Base-by-base conservation (phyloP, 805 yeast genomes). In the Cyberlindnera xishuangbannaensis region DNA sequence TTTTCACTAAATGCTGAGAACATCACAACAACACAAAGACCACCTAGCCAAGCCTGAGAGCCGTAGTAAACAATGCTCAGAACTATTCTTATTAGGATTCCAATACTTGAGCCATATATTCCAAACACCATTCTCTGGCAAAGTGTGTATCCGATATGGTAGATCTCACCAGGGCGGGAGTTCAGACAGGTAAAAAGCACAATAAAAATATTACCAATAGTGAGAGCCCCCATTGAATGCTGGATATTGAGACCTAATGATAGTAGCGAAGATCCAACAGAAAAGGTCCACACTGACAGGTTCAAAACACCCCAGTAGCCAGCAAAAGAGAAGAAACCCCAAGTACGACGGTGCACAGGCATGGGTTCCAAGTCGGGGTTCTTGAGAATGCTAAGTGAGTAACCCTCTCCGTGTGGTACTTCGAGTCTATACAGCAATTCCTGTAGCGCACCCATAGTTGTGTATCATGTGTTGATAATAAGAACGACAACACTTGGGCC, bases 21-120 rank as follows among this genome's bases (percentile, higher is more conserved):
- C 28, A 65, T 51, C 27, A 59, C 60, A 25, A 55, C 61, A 10
- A 67, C 38, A 36, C 67, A 55, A 20, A 61, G 44, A 2, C 67
- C 70, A 26, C 72, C 73, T 5, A 65, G 51, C 59, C 65, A 65
- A 1, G 67, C 57, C 42, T 65, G 68, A 12, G 64, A 56, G 5
- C 65, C 71, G 41, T 55, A 65, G 51, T 62, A 65, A 15, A 68
- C 65, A 25, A 65, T 53, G 9, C 65, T 57, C 31, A 68, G 46
- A 18, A 64, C 43, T 10, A 62, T 58, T 45, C 73, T 51, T 22
- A 64, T 58, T 15, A 56, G 27, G 15, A 68, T 59, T 14, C 67
- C 69, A 9, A 66, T 28, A 7, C 48, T 49, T 2, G 66, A 60
- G 5, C 71, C 71, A 36, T 57, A 50, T 4, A 64, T 50, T 19